Evolutionary conservation across 805 yeast genomes (phyloP).

Genomic region (Candida multigemmis): DNA sequence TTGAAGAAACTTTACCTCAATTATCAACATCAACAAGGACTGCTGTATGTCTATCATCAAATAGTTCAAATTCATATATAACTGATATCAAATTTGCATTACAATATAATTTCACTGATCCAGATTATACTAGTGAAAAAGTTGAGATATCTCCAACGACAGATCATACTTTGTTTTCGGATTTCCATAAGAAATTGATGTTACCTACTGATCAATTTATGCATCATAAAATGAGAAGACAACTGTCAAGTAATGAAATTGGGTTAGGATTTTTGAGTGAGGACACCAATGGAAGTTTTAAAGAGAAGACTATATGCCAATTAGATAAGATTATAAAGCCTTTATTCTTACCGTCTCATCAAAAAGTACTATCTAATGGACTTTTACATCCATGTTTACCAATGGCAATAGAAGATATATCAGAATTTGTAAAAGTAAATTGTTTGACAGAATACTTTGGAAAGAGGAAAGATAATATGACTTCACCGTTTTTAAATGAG

Average conservation of each 20-base stretch:
- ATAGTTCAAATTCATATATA: constrained; percentile 23
- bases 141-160: constrained; percentile 12
- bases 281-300: no score
- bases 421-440: constrained; percentile 11
- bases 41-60: constrained; percentile 21
- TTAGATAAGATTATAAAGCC: constrained; percentile 13
- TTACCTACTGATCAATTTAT: constrained; percentile 27
- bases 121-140: constrained; percentile 17
- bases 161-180: constrained; percentile 9
- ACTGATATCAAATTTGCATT: constrained; percentile 20
- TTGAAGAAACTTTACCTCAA: not conserved
- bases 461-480: no score
- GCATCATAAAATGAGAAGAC: constrained; percentile 11
- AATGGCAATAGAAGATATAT: constrained; percentile 19
- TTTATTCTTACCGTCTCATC: constrained; percentile 15
- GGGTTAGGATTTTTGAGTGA: constrained; percentile 7
- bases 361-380: constrained; percentile 12
- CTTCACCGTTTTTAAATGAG: constrained; percentile 5
- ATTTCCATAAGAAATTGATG: constrained; percentile 20
- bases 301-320: constrained; percentile 10
- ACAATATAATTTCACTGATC: constrained; percentile 24
- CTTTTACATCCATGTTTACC: constrained; percentile 12
- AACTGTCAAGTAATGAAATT: constrained; percentile 4
- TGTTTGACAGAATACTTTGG: no score
- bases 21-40: constrained; percentile 8